Base-by-base conservation (phyloP, 2,329 filamentous ascomycete species). In the Aspergillus quadricinctus region DNA sequence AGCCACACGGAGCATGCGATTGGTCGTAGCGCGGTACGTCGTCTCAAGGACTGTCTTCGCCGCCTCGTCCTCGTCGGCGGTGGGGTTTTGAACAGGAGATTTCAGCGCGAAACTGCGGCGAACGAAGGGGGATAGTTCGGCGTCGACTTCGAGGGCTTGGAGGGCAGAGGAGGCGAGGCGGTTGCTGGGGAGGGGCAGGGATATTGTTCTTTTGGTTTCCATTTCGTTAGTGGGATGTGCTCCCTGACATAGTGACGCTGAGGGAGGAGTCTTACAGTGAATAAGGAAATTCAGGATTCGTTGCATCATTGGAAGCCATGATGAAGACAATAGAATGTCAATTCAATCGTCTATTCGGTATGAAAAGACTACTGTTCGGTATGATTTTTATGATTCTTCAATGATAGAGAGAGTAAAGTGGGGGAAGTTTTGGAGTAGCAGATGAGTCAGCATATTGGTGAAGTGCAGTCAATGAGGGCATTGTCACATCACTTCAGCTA, bases 1-100 rank as follows among this genome's bases (percentile, higher is more conserved):
- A 3, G 93, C 90, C 2, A 99, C 94, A 48, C 94, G 87, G 56
- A 99, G 81, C 93, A 97, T 97, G 64, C 94, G 88, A 71, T 97
- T 96, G 21, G 94, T 97, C 0, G 91, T 91, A 1, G 94, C 94
- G 54, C 81, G 83, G 76, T 97, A 97, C 58, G 88, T 83, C 9
- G 90, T 88, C 58, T 82, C 80, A 50, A 97, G 79, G 4, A 92
- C 75, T 1, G 77, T 81, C 64, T 76, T 75, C 37, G 68, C 65
- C 27, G 75, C 72, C 7, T 72, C 71, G 7, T 46, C 43, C 61
- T 60, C 40, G 61, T 56, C 54, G 55, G 9, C 48, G 57, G 56
- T 52, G 58, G 63, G 56, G 49, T 61, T 63, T 57, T 58, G 57
- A 14, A 69, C 49, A 28, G 62, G 66, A 21, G 70, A 50, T 25